Evolutionary conservation across 1,139 yeast species (phyloP).

Genomic region (Protomyces inundatus): DNA sequence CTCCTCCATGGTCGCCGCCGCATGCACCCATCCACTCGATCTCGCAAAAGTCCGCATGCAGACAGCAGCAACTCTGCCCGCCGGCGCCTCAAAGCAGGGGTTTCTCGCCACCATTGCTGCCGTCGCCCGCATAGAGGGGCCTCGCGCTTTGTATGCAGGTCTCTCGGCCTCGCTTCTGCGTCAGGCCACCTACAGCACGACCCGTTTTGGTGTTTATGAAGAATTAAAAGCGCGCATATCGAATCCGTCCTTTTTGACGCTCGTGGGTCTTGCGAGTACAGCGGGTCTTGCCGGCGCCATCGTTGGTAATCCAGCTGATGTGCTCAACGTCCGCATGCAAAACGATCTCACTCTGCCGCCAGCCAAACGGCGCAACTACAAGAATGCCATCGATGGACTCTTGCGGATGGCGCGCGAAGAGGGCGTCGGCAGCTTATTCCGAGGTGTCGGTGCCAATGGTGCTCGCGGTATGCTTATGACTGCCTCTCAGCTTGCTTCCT

Average conservation of each 20-base stretch:
- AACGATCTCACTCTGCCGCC: conserved; percentile 69
- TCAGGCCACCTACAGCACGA: conserved; percentile 83
- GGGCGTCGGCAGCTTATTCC: conserved; percentile 55
- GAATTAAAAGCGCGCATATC: conserved; percentile 51
- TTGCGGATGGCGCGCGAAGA: conserved; percentile 57
- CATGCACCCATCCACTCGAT: conserved; percentile 60
- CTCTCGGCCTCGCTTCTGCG: conserved; percentile 74
- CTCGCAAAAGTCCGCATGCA: conserved; percentile 80
- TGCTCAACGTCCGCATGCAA: conserved; percentile 83
- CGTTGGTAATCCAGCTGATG: conserved; percentile 83
- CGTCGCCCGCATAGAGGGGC: conserved; percentile 56
- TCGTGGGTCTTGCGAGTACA: conserved; percentile 73
- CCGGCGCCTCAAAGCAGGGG: conserved; percentile 37
- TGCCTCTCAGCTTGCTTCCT: conserved; percentile 84
- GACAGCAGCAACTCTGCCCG: conserved; percentile 62
- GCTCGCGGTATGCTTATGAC: conserved; percentile 83
- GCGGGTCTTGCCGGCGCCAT: conserved; percentile 81
- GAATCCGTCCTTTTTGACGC: conserved; percentile 44
- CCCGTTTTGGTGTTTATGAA: conserved; percentile 80
- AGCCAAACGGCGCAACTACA: conserved; percentile 65
- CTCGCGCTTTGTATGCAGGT: conserved; percentile 68
- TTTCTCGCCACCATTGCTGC: conserved; percentile 56
- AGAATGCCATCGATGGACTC: conserved; percentile 74
- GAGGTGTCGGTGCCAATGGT: conserved; percentile 74
- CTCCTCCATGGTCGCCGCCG: conserved; percentile 44